Evolutionary conservation across 2,329 filamentous ascomycete genomes (phyloP).

Genomic region (Neonectria magnoliae): DNA sequence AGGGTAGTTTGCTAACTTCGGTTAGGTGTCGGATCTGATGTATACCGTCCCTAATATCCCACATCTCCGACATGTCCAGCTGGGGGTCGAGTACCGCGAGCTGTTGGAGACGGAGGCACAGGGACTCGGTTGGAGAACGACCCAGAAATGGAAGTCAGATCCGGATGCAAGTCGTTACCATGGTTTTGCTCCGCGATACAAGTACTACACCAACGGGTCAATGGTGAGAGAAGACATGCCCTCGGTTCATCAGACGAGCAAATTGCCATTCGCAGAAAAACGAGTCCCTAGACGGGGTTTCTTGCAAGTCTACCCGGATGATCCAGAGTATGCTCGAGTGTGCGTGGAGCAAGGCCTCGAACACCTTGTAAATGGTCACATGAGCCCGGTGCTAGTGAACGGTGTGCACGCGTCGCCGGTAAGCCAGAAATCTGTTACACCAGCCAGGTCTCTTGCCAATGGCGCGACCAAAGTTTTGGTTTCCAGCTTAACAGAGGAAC

Average conservation of each 20-base stretch:
- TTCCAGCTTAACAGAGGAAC: constrained; percentile 31
- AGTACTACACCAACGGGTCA: constrained; percentile 67
- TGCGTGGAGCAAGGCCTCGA: constrained; percentile 67
- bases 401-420: constrained; percentile 59
- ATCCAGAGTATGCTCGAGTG: constrained; percentile 65
- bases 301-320: constrained; percentile 61
- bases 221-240: constrained; percentile 63
- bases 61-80: constrained; percentile 65
- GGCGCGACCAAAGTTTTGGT: constrained; percentile 41
- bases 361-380: constrained; percentile 60
- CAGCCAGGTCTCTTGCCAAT: constrained; percentile 42
- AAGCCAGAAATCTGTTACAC: constrained; percentile 48
- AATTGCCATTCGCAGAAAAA: constrained; percentile 63
- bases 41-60: constrained; percentile 65
- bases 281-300: constrained; percentile 66
- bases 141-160: constrained; percentile 68
- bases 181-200: constrained; percentile 65
- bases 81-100: constrained; percentile 70
- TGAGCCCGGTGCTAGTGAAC: constrained; percentile 57
- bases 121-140: constrained; percentile 52
- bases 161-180: constrained; percentile 62
- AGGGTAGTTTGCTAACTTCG: constrained; percentile 17
- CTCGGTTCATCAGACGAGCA: constrained; percentile 58
- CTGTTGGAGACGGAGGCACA: constrained; percentile 62
- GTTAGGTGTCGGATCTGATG: constrained; percentile 70